A percentile compares a stretch with the other conserved stretches of the same genome.
Conservation (phyloP, 1,139 yeast genomes). For the Casaregolazyma lundiana region DNA sequence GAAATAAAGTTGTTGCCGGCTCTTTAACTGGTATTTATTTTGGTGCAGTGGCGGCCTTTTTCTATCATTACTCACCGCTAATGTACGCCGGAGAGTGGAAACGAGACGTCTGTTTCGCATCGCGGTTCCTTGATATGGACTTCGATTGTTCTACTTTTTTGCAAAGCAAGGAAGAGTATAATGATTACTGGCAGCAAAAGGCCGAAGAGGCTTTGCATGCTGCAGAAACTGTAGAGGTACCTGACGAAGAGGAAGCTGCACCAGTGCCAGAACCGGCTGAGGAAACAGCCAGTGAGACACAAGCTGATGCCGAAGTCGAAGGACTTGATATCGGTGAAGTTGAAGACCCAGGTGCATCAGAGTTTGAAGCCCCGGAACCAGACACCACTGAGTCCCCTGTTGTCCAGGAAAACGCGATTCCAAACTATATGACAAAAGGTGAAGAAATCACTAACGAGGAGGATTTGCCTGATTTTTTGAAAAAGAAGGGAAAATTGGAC, state of each 20-base stretch:
- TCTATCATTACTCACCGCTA: slow-evolving; percentile 62
- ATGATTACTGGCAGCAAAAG: slow-evolving; percentile 12
- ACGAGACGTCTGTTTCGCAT: slow-evolving; percentile 52
- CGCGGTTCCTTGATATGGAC: slow-evolving; percentile 69
- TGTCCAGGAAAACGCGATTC: background rate
- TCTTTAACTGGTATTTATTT: slow-evolving; percentile 47
- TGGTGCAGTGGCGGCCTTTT: slow-evolving; percentile 51
- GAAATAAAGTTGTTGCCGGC: slow-evolving; percentile 40
- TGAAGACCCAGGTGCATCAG: background rate
- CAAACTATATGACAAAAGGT: background rate
- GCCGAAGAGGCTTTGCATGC: slow-evolving; percentile 5
- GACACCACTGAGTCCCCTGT: background rate
- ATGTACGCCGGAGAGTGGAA: slow-evolving; percentile 86
- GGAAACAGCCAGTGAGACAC: slow-evolving; percentile 4
- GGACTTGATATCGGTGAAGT: slow-evolving; percentile 1
- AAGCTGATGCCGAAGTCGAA: slow-evolving; percentile 5
- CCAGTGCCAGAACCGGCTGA: slow-evolving; percentile 1
- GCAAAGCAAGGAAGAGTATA: slow-evolving; percentile 29
- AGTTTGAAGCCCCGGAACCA: background rate
- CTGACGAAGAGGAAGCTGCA: slow-evolving; percentile 9
- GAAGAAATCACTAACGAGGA: too few species aligned
- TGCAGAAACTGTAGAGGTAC: slow-evolving; percentile 4
- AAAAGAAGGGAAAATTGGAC: background rate
- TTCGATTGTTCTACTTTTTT: slow-evolving; percentile 64
- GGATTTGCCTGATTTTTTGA: background rate